Conservation (phyloP, 371 early-diverging fungal species). For the Umbelopsis sp. region DNA sequence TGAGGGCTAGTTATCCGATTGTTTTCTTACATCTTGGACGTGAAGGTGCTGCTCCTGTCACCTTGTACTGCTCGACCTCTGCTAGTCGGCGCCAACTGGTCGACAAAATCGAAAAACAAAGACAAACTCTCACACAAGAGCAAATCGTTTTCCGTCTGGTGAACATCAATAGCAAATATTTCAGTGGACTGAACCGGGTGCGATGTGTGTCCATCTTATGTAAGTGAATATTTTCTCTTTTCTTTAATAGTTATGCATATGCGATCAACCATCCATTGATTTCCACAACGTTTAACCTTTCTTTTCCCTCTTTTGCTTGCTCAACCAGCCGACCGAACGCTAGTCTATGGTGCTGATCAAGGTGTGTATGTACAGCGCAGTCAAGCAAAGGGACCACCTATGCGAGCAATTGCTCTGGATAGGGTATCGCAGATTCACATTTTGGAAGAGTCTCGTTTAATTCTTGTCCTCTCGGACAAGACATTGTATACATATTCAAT, state of each 20-base stretch:
- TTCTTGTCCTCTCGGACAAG: conserved; percentile 85
- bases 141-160: conserved; percentile 64
- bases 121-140: conserved; percentile 59
- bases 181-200: conserved; percentile 39
- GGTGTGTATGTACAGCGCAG: conserved; percentile 48
- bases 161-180: conserved; percentile 37
- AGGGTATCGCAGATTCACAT: conserved; percentile 88
- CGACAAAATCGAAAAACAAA: conserved; percentile 79
- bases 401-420: conserved; percentile 73
- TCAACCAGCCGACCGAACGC: conserved; percentile 12
- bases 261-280: neutral
- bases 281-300: neutral
- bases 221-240: conserved; percentile 20
- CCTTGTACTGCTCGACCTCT: conserved; percentile 73
- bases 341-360: conserved; percentile 49
- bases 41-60: conserved; percentile 63
- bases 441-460: conserved; percentile 69
- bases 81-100: conserved; percentile 83
- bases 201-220: conserved; percentile 42
- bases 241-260: too few relatives aligned
- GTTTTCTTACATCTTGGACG: conserved; percentile 80
- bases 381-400: conserved; percentile 35
- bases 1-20: conserved; percentile 52
- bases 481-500: conserved; percentile 76
- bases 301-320: neutral